Percentiles rank a stretch among this genome's conserved stretches.
Evolutionary conservation across 306 rosid species (phyloP).

Genomic region (Pyrus bretschneideri): DNA sequence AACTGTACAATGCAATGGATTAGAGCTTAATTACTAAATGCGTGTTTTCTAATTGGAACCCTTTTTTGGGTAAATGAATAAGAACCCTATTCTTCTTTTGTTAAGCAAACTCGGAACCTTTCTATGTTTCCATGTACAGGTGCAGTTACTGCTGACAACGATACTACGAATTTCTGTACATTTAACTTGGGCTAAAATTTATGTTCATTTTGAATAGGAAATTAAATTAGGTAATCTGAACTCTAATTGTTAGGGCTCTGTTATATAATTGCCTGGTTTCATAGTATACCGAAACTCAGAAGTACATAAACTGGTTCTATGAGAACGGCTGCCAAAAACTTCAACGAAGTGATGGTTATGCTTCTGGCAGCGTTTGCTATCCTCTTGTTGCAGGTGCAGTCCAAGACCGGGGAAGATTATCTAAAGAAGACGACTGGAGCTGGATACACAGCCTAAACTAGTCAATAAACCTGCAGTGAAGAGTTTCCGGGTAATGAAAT

Average conservation of each 20-base stretch:
- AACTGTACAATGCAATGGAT: too few species aligned
- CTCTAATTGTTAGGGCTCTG: not conserved
- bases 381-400: conserved; percentile 9
- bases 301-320: not conserved
- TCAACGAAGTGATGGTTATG: not conserved
- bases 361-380: not conserved
- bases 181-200: not conserved
- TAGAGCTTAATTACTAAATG: too few species aligned
- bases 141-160: not conserved
- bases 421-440: conserved; percentile 10
- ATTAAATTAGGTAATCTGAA: not conserved
- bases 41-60: not conserved
- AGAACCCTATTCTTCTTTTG: not conserved
- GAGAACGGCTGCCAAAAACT: conserved; percentile 1
- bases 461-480: conserved; percentile 19
- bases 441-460: conserved; percentile 18
- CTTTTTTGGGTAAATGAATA: not conserved
- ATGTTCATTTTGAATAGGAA: not conserved
- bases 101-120: not conserved
- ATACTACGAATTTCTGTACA: not conserved
- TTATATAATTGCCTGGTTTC: not conserved
- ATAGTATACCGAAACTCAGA: not conserved
- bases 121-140: not conserved
- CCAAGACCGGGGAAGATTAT: conserved; percentile 2
- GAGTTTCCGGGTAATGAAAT: conserved; percentile 18